phyloP scores from a whole-genome alignment of 495 filamentous ascomycete genomes.

The Xylaria venustula region DNA sequence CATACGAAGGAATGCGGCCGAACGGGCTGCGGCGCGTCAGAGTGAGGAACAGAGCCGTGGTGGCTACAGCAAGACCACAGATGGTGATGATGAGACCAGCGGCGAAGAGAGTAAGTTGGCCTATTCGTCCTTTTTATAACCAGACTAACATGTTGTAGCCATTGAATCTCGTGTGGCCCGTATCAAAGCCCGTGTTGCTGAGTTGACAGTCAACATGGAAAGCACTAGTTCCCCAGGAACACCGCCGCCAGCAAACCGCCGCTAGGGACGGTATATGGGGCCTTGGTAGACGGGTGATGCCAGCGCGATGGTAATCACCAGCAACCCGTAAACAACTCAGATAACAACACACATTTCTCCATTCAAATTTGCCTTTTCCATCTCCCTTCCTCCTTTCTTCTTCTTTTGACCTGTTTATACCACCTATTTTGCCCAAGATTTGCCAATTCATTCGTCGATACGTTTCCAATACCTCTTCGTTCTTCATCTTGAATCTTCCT shows the following conservation, averaged over 20 bases:
- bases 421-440: background rate
- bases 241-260: conserved; percentile 26
- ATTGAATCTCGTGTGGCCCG: conserved; percentile 95
- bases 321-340: background rate
- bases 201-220: conserved; percentile 85
- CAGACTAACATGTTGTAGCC: conserved; percentile 52
- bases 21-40: conserved; percentile 64
- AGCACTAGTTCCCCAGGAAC: conserved; percentile 22
- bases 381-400: background rate
- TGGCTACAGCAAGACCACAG: conserved; percentile 54
- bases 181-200: conserved; percentile 95
- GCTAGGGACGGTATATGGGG: conserved; percentile 27
- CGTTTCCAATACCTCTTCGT: conserved; percentile 10
- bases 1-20: conserved; percentile 90
- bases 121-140: background rate
- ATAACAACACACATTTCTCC: background rate
- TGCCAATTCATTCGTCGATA: background rate
- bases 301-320: background rate
- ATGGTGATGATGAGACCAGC: conserved; percentile 77
- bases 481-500: conserved; percentile 15
- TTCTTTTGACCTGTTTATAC: background rate
- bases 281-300: background rate
- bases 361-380: background rate
- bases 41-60: conserved; percentile 61
- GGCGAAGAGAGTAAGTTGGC: conserved; percentile 87